Evolutionary conservation across 1,139 yeast genomes (phyloP), one percentile per base, ranked within the genome.

Genomic region (Pichia sp.): DNA sequence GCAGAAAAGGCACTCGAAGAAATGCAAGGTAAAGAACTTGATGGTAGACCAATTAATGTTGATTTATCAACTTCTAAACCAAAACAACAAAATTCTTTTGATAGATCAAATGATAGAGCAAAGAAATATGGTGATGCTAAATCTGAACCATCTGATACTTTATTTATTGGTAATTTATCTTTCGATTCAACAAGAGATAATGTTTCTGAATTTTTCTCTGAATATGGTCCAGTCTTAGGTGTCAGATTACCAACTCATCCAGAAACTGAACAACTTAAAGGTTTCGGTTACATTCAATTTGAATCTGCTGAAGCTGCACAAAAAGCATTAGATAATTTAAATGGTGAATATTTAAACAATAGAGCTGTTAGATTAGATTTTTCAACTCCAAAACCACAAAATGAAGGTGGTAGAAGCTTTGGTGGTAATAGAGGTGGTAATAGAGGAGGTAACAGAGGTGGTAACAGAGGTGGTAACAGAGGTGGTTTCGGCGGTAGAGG

Each of bases 191-290:
- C 81, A 68, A 83, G 89, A 72, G 96, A 89, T 67, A 73, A 71
- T 56, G 74, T 92, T 59, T 83, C 76, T 70, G 79, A 78, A 60
- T 67, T 80, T 42, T 92, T 92, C 65, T 81, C 85, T 59, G 79
- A 78, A 64, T 76, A 78, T 70, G 97, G 97, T 67, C 76, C 75
- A 57, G 86, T 92, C 54, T 72, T 88, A 52, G 86, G 95, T 53
- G 90, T 90, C 63, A 83, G 98, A 76, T 75, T 92, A 61, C 98
- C 98, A 70, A 90, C 97, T 45, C 95, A 90, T 73, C 97, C 96
- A 66, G 97, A 90, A 71, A 89, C 97, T 58, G 95, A 89, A 69
- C 97, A 90, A 74, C 95, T 96, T 70, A 92, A 92, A 80, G 98
- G 98, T 59, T 92, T 92, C 74, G 98, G 97, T 59, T 92, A 92